These are phyloP conservation scores for Bathelium albidoporum DNA, from an alignment of 495 filamentous ascomycete genomes.

Conservation along the genomic window DNA sequence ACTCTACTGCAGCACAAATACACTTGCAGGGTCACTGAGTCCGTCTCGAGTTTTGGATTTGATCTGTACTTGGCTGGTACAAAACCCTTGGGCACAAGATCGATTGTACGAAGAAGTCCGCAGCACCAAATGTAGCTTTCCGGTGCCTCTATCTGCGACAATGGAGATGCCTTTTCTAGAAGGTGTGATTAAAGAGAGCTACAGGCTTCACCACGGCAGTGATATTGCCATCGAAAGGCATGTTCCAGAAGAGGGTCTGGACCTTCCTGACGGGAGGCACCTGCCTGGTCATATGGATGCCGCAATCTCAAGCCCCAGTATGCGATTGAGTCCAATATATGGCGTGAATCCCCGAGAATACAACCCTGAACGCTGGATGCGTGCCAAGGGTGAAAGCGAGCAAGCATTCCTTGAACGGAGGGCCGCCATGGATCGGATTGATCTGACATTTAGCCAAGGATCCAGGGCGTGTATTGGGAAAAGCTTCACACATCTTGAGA, in stretches of 20 bases:
- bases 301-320: neutral
- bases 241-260: neutral
- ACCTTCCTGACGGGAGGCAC: neutral
- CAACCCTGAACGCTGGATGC: constrained; percentile 1
- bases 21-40: neutral
- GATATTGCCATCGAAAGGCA: neutral
- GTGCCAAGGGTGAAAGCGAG: neutral
- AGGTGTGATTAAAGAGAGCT: neutral
- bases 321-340: neutral
- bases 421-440: neutral
- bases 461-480: neutral
- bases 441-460: constrained; percentile 1
- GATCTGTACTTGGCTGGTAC: neutral
- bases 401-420: neutral
- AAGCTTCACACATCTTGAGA: constrained; percentile 1
- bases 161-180: constrained; percentile 3
- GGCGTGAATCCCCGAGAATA: neutral
- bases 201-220: neutral
- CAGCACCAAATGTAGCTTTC: neutral
- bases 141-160: neutral
- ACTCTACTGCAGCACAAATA: constrained; percentile 4
- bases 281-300: constrained; percentile 1
- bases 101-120: neutral
- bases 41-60: neutral
- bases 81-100: constrained; percentile 3